Evolutionary conservation across 2,329 filamentous ascomycete genomes (phyloP), one percentile per base, ranked within the genome.

Genomic region (Cercospora sp.): DNA sequence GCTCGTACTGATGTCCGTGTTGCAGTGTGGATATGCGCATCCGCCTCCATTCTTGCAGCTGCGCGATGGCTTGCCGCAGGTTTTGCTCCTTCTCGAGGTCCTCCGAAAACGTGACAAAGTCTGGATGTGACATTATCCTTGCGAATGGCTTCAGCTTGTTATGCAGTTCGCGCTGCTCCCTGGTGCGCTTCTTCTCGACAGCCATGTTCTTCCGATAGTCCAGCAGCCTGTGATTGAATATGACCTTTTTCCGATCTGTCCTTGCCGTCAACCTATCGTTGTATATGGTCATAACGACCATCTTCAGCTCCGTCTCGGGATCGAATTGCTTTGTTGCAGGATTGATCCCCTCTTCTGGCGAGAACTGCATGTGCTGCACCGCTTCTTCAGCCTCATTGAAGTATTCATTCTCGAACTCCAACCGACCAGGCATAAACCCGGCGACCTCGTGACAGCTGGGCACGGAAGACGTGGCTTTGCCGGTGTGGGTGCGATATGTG

Each of bases 241-340:
- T 91, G 61, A 98, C 91, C 82, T 95, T 96, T 81, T 99, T 99
- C 57, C 95, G 87, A 76, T 98, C 94, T 6, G 94, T 94, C 73
- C 95, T 89, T 66, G 94, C 91, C 2, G 94, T 97, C 18, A 99
- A 83, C 4, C 94, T 89, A 67, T 91, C 90, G 77, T 99, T 99
- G 84, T 99, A 99, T 61, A 99, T 97, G 72, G 97, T 93, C 89
- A 99, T 97, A 21, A 99, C 93, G 0, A 93, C 97, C 82, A 98
- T 89, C 84, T 99, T 99, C 57, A 99, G 86, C 72, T 97, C 94
- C 86, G 97, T 97, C 80, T 99, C 95, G 0, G 95, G 93, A 75
- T 99, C 95, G 67, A 96, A 84, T 77, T 96, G 90, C 69, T 92
- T 91, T 0, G 93, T 97, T 2, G 86, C 83, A 0, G 91, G 89